Evolutionary conservation across 139 green algal genomes (phyloP).

Genomic region (Tetradesmus obliquus): DNA sequence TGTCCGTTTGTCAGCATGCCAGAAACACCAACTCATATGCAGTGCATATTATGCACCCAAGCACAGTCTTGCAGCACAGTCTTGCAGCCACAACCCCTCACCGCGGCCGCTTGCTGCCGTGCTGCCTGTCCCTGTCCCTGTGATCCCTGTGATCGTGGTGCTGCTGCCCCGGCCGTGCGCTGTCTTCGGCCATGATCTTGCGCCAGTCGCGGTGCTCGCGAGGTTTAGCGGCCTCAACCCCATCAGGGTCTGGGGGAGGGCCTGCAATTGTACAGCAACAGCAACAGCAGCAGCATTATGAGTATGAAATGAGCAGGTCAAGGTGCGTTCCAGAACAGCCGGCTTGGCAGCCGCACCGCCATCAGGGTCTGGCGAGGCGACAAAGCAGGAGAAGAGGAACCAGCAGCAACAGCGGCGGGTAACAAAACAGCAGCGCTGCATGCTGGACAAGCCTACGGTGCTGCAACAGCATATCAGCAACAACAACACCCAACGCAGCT

Average conservation of each 20-base stretch:
- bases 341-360: background rate
- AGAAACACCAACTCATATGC: no score
- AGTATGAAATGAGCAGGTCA: background rate
- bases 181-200: slow-evolving; percentile 83
- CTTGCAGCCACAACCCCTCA: background rate
- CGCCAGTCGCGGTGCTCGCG: slow-evolving; percentile 83
- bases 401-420: background rate
- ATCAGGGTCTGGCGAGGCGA: background rate
- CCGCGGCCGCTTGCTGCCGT: slow-evolving; percentile 3
- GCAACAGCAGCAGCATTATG: background rate
- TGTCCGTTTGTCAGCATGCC: no score
- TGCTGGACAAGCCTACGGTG: no score
- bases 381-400: no score
- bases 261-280: slow-evolving; percentile 49
- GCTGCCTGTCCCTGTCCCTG: background rate
- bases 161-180: slow-evolving; percentile 50
- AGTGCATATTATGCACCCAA: no score
- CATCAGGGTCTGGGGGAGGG: slow-evolving; percentile 71
- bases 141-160: slow-evolving; percentile 9
- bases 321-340: no score
- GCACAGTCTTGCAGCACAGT: background rate
- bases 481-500: no score
- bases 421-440: no score
- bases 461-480: background rate
- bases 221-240: slow-evolving; percentile 85